These are phyloP conservation scores for Neobulgaria alba DNA, from an alignment of 2,329 filamentous ascomycete species.

Conservation along the genomic window DNA sequence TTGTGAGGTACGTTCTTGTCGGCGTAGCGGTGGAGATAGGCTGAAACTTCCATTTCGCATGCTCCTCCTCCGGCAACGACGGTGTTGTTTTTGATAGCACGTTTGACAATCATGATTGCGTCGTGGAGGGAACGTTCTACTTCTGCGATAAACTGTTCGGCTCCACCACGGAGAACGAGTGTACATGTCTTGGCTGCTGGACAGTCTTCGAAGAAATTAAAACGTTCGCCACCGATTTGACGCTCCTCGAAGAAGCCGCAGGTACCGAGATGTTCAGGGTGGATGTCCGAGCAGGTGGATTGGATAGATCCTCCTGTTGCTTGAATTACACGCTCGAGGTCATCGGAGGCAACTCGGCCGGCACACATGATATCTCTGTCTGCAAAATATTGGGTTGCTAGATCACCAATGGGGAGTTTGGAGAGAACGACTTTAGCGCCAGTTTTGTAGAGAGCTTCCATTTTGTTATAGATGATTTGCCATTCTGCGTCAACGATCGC, in stretches of 20 bases:
- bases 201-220: slow-evolving; percentile 98
- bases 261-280: slow-evolving; percentile 77
- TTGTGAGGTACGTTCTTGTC: slow-evolving; percentile 90
- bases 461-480: slow-evolving; percentile 99
- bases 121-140: slow-evolving; percentile 97
- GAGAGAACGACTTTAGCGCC: slow-evolving; percentile 96
- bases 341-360: slow-evolving; percentile 80
- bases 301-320: slow-evolving; percentile 88
- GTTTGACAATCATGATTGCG: slow-evolving; percentile 99
- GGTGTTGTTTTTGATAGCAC: slow-evolving; percentile 85
- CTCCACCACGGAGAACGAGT: slow-evolving; percentile 85
- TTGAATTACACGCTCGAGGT: slow-evolving; percentile 93
- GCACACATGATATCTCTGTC: slow-evolving; percentile 98
- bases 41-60: slow-evolving; percentile 91
- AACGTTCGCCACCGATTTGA: slow-evolving; percentile 93
- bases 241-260: slow-evolving; percentile 90
- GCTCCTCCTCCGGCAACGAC: slow-evolving; percentile 95
- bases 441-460: slow-evolving; percentile 87
- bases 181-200: slow-evolving; percentile 95
- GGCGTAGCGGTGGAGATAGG: slow-evolving; percentile 85
- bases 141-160: slow-evolving; percentile 98
- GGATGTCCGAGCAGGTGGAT: slow-evolving; percentile 94
- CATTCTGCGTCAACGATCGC: slow-evolving; percentile 98
- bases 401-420: slow-evolving; percentile 93
- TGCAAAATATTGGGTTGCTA: slow-evolving; percentile 96